Evolutionary conservation across 306 rosid genomes (phyloP).

Genomic region (Sophora flavescens): DNA sequence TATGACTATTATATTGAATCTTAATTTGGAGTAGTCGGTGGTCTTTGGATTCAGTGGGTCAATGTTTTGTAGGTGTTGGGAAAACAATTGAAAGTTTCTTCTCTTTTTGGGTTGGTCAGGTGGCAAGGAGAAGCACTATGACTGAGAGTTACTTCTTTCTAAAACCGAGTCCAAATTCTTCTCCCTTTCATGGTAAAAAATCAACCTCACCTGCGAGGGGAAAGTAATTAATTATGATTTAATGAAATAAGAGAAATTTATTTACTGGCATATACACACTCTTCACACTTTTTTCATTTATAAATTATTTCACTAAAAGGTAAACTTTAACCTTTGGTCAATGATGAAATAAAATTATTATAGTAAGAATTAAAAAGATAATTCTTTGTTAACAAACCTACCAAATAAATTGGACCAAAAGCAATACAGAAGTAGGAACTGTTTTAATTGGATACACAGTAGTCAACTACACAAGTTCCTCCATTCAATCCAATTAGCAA

Average conservation of each 20-base stretch:
- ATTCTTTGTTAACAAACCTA: too few relatives aligned
- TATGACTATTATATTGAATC: too few relatives aligned
- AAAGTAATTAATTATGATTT: background rate
- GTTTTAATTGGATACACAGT: too few relatives aligned
- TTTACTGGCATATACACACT: background rate
- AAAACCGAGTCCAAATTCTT: conserved; percentile 19
- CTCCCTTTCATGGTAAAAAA: conserved; percentile 1
- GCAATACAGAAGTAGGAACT: background rate
- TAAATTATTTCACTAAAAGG: background rate
- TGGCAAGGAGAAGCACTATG: background rate
- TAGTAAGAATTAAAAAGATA: background rate
- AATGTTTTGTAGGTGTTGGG: background rate
- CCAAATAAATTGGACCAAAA: background rate
- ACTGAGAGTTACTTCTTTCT: background rate
- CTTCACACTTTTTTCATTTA: too few relatives aligned
- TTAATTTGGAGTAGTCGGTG: conserved; percentile 44
- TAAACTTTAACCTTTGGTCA: background rate
- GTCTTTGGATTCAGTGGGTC: conserved; percentile 36
- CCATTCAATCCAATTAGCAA: background rate
- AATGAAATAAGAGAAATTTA: background rate
- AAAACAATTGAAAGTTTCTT: conserved; percentile 24
- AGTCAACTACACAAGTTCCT: too few relatives aligned
- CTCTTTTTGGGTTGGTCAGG: conserved; percentile 13
- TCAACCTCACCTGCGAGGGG: conserved; percentile 28
- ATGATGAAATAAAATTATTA: background rate